Conservation (phyloP, 495 filamentous ascomycete species). For the Penicillium daleae region DNA sequence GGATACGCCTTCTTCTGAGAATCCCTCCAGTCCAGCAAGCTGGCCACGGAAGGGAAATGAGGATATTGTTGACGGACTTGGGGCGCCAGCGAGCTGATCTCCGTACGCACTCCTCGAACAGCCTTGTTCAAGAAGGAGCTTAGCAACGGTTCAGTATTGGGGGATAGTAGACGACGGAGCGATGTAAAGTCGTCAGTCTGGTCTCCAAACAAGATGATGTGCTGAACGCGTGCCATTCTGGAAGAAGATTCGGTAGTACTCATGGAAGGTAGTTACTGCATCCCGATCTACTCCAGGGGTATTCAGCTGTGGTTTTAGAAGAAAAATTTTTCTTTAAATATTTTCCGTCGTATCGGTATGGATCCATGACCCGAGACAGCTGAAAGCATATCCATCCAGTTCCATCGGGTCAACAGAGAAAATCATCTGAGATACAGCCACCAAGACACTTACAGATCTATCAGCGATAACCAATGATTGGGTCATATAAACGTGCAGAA, state of each 20-base stretch:
- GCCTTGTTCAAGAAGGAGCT: neutral
- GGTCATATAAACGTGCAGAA: neutral
- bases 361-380: neutral
- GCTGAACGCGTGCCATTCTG: neutral
- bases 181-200: neutral
- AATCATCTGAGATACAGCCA: neutral
- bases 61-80: neutral
- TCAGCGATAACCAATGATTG: neutral
- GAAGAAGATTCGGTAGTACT: neutral
- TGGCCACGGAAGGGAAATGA: neutral
- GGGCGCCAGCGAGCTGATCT: conserved; percentile 1
- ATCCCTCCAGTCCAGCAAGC: neutral
- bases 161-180: neutral
- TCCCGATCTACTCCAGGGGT: neutral
- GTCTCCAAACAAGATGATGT: neutral
- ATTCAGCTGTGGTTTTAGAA: neutral
- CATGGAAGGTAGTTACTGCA: neutral
- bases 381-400: neutral
- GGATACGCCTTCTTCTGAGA: neutral
- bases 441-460: neutral
- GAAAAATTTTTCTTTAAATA: neutral
- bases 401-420: neutral
- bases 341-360: neutral
- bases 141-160: neutral
- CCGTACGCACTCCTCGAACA: neutral